Conservation (phyloP, 2,329 filamentous ascomycete species). For the Claviceps sp. region DNA sequence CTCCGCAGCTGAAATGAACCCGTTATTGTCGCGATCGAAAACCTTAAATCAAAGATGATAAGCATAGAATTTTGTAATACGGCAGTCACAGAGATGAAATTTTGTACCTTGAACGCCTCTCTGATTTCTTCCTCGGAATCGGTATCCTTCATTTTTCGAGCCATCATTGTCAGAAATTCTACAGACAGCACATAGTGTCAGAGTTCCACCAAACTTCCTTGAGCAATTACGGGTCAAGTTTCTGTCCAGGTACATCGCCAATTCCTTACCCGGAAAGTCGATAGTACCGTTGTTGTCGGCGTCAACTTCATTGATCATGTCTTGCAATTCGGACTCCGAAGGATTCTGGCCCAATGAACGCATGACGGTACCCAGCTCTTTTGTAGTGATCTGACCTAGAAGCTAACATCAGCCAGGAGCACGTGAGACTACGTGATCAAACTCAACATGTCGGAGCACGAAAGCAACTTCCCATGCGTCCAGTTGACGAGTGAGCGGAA, state of each 20-base stretch:
- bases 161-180: conserved; percentile 93
- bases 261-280: conserved; percentile 65
- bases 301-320: conserved; percentile 91
- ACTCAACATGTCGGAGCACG: neutral
- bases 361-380: conserved; percentile 84
- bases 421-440: neutral
- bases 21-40: conserved; percentile 84
- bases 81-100: neutral
- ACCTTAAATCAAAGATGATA: conserved; percentile 29
- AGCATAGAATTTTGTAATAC: neutral
- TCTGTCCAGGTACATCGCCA: neutral
- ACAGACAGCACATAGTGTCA: conserved; percentile 4
- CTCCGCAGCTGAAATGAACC: conserved; percentile 80
- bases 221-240: neutral
- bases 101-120: conserved; percentile 69
- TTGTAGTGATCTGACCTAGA: conserved; percentile 79
- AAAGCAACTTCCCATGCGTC: neutral
- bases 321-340: conserved; percentile 78
- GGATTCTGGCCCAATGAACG: conserved; percentile 82
- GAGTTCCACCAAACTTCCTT: neutral
- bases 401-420: neutral
- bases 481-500: neutral
- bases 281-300: conserved; percentile 89
- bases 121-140: conserved; percentile 85
- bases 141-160: conserved; percentile 87